These are phyloP conservation scores for Phaffia australis DNA, from an alignment of 768 basidiomycete genomes.

Conservation along the genomic window DNA sequence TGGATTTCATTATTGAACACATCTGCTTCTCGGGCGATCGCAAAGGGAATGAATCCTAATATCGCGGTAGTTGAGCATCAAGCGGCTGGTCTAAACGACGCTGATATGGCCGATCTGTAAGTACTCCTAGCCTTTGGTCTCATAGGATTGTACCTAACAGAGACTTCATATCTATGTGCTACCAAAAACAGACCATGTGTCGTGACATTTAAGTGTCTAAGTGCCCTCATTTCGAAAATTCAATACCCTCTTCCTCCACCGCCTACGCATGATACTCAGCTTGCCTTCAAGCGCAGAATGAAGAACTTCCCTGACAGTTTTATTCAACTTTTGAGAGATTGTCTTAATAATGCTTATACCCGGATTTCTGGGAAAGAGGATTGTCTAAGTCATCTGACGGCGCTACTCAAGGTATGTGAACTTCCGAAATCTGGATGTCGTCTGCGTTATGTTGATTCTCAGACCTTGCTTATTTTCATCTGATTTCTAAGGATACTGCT, in stretches of 20 bases:
- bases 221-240: constrained; percentile 8
- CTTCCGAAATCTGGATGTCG: too few species aligned
- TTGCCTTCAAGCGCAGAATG: constrained; percentile 20
- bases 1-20: constrained; percentile 21
- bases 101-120: constrained; percentile 21
- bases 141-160: too few species aligned
- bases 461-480: too few species aligned
- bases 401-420: not conserved
- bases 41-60: constrained; percentile 22
- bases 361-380: not conserved
- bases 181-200: constrained; percentile 6
- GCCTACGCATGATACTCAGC: constrained; percentile 19
- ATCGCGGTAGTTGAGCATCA: constrained; percentile 23
- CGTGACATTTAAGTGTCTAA: constrained; percentile 11
- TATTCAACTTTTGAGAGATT: constrained; percentile 11
- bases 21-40: constrained; percentile 10
- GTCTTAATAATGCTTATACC: constrained; percentile 17
- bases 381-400: not conserved
- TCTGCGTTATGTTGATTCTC: too few species aligned
- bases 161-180: not conserved
- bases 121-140: not conserved
- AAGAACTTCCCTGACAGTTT: constrained; percentile 20
- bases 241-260: constrained; percentile 9
- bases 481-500: not conserved
- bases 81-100: constrained; percentile 18